phyloP scores from a whole-genome alignment of 345 rosid genomes.

The Eucalyptus decipiens region DNA sequence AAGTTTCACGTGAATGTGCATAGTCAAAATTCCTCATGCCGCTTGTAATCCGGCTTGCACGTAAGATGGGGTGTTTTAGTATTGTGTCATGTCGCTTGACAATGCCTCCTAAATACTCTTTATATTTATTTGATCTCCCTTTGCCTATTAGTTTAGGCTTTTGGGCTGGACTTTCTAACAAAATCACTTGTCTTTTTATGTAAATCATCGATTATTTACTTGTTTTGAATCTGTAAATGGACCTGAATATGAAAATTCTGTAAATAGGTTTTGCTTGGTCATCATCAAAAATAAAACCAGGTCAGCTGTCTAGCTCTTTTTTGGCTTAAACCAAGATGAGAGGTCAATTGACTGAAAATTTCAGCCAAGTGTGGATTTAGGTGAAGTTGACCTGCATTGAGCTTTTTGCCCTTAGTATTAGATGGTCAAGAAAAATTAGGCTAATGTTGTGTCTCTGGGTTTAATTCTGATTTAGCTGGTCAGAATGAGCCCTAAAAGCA shows the following conservation, averaged over 20 bases:
- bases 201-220: neutral
- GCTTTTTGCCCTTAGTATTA: neutral
- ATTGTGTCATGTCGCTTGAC: neutral
- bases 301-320: neutral
- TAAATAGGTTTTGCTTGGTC: neutral
- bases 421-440: neutral
- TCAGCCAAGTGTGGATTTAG: neutral
- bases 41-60: neutral
- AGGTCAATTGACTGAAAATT: neutral
- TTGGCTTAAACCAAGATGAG: neutral
- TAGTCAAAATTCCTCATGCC: neutral
- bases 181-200: neutral
- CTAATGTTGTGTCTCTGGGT: neutral
- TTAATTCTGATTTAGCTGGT: neutral
- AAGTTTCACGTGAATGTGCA: neutral
- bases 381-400: neutral
- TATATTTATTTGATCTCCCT: neutral
- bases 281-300: neutral
- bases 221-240: neutral
- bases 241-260: neutral
- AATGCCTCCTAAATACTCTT: neutral
- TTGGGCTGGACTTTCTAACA: neutral
- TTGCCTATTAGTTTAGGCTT: neutral
- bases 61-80: neutral
- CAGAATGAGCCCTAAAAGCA: neutral